phyloP scores from a whole-genome alignment of 2,329 filamentous ascomycete species.

The Monosporascus cannonballus region DNA sequence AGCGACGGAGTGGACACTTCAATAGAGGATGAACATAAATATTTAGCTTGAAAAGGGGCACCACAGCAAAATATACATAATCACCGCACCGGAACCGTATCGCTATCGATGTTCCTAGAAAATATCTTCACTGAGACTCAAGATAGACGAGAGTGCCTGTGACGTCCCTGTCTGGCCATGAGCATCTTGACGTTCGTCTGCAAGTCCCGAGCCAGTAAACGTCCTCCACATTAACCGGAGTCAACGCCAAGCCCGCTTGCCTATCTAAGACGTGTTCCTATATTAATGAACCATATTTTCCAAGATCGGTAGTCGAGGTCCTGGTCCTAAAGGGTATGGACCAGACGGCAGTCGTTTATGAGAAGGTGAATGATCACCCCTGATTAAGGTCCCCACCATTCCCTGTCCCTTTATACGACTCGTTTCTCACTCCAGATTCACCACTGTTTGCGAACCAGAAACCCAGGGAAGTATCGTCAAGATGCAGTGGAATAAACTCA shows the following conservation, averaged over 20 bases:
- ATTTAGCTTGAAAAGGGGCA: too few species aligned
- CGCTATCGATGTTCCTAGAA: constrained; percentile 1
- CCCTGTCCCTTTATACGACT: constrained; percentile 1
- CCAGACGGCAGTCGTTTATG: constrained; percentile 15
- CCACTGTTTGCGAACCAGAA: not conserved
- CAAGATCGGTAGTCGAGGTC: constrained; percentile 12
- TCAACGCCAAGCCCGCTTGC: constrained; percentile 15
- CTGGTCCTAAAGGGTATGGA: constrained; percentile 5
- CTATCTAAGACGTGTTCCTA: constrained; percentile 18
- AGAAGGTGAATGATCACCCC: constrained; percentile 2
- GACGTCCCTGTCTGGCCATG: not conserved
- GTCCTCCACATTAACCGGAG: constrained; percentile 24
- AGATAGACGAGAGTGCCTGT: not conserved
- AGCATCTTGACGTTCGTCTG: constrained; percentile 1
- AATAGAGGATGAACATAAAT: too few species aligned
- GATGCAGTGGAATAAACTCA: constrained; percentile 20
- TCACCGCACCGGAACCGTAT: not conserved
- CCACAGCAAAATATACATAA: too few species aligned
- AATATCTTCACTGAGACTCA: not conserved
- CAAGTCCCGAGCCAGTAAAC: constrained; percentile 19
- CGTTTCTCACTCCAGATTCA: not conserved
- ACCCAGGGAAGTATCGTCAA: constrained; percentile 2
- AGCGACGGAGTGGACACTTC: too few species aligned
- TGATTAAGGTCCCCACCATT: constrained; percentile 7
- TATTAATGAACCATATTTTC: constrained; percentile 21